Percentiles rank a stretch among this genome's conserved stretches.
Evolutionary conservation across 768 basidiomycete species (phyloP).

Genomic region (Xerocomellus dryophilus): DNA sequence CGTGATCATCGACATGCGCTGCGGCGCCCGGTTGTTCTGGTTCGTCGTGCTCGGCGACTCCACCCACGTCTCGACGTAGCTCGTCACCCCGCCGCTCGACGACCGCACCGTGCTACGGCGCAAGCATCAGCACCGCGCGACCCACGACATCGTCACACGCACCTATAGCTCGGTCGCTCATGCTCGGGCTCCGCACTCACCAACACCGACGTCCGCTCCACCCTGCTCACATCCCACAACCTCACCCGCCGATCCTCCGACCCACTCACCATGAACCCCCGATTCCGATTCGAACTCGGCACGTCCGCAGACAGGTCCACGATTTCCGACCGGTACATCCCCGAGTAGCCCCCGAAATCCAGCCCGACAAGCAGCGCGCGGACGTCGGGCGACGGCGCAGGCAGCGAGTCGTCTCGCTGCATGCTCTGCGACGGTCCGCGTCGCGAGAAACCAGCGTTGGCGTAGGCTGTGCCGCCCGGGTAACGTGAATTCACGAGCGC

Average conservation of each 20-base stretch:
- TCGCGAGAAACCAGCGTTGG: constrained; percentile 17
- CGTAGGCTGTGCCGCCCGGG: constrained; percentile 32
- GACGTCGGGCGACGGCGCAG: constrained; percentile 60
- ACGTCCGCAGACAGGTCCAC: constrained; percentile 42
- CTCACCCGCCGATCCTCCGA: constrained; percentile 88
- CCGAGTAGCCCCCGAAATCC: constrained; percentile 73
- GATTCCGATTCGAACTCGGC: constrained; percentile 39
- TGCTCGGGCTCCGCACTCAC: constrained; percentile 75
- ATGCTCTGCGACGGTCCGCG: constrained; percentile 34
- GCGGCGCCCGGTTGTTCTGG: constrained; percentile 64
- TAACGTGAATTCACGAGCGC: constrained; percentile 74
- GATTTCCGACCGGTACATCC: constrained; percentile 50
- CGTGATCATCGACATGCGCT: constrained; percentile 74
- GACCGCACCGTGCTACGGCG: constrained; percentile 30
- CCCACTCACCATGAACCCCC: constrained; percentile 81
- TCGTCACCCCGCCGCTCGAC: constrained; percentile 44
- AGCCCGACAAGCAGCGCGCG: constrained; percentile 67
- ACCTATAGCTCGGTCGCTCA: constrained; percentile 81
- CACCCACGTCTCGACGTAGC: constrained; percentile 65
- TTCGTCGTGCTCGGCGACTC: constrained; percentile 39
- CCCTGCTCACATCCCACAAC: constrained; percentile 79
- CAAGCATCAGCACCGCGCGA: constrained; percentile 1
- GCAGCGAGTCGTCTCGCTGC: constrained; percentile 34
- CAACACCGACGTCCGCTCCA: constrained; percentile 73
- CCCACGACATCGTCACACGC: constrained; percentile 4